Evolutionary conservation across 306 rosid genomes (phyloP), one percentile per base, ranked within the genome.

Genomic region (Styphnolobium japonicum): DNA sequence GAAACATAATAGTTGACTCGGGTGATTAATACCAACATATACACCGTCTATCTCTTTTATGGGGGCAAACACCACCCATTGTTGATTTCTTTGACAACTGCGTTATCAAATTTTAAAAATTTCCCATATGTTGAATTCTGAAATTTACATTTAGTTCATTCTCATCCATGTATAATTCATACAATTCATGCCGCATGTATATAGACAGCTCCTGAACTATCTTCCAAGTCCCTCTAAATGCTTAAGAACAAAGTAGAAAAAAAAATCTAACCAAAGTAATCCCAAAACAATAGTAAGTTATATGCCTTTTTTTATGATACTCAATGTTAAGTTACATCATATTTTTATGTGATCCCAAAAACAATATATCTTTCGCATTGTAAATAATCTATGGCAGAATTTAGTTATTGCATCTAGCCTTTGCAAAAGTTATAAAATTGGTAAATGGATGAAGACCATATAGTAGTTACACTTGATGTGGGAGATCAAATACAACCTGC

Each of bases 401-500:
- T 73, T 73, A 33, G 49, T 46, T 27, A 27, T 33, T 37, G 73
- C 43, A 74, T 68, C 45, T 42, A 75, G 71, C 66, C 36, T 53
- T 25, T 37, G 9, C 67, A 36, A 58, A 46, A 18, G 31, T 11
- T 3, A 66, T n/a, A 62, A 21, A 51, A 33, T 7, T 40, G 21
- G 25, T n/a, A 55, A 36, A 40, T 1, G 36, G 61, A 52, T 18
- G 42, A 67, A 65, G 33, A 71, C 39, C 72, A 64, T 1, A 70
- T 18, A 52, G 70, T 46, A 29, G 73, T 73, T 46, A 18, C 43
- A 48, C 8, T 73, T 43, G 62, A 58, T 31, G 62, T 5, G 45
- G 67, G 42, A 60, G 11, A 42, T 78, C 40, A 65, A 43, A 62
- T 12, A 45, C 31, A 14, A 19, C 51, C 15, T 25, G 60, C 66